These are phyloP conservation scores for Sarcodon aspratus DNA, from an alignment of 768 basidiomycete species.

Conservation along the genomic window DNA sequence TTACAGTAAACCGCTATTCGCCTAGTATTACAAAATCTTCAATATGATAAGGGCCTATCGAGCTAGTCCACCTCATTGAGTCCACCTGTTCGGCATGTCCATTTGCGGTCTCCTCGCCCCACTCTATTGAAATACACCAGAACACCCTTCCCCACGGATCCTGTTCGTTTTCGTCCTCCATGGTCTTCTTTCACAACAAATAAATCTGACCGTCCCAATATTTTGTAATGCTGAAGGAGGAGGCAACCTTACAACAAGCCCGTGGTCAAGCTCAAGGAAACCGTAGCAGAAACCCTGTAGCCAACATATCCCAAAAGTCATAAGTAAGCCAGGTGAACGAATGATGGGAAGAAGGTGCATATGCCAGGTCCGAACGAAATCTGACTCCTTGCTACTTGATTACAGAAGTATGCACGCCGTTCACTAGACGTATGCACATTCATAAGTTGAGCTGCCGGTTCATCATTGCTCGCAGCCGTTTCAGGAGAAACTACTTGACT, in stretches of 20 bases:
- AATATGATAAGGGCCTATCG: too few species aligned
- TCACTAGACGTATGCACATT: constrained; percentile 26
- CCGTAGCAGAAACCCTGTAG: constrained; percentile 84
- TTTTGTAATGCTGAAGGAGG: constrained; percentile 70
- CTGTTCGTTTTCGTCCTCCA: constrained; percentile 10
- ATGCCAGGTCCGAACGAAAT: too few species aligned
- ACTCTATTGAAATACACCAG: too few species aligned
- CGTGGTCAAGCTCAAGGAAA: constrained; percentile 61
- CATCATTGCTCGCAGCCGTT: too few species aligned
- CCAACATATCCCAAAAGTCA: constrained; percentile 64
- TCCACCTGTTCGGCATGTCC: too few species aligned
- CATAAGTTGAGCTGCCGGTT: neutral
- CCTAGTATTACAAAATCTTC: too few species aligned
- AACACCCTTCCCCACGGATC: too few species aligned
- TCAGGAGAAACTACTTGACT: constrained; percentile 2
- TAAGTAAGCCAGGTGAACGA: too few species aligned
- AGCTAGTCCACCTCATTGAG: too few species aligned
- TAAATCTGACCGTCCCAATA: constrained; percentile 89
- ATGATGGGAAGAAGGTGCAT: too few species aligned
- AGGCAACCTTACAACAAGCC: constrained; percentile 55
- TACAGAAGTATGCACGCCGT: constrained; percentile 56
- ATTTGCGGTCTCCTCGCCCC: too few species aligned
- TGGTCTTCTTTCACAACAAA: constrained; percentile 53
- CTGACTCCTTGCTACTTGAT: constrained; percentile 38
- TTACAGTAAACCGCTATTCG: too few species aligned